Evolutionary conservation across 2,329 filamentous ascomycete species (phyloP).

Genomic region (Seiridium cupressi): DNA sequence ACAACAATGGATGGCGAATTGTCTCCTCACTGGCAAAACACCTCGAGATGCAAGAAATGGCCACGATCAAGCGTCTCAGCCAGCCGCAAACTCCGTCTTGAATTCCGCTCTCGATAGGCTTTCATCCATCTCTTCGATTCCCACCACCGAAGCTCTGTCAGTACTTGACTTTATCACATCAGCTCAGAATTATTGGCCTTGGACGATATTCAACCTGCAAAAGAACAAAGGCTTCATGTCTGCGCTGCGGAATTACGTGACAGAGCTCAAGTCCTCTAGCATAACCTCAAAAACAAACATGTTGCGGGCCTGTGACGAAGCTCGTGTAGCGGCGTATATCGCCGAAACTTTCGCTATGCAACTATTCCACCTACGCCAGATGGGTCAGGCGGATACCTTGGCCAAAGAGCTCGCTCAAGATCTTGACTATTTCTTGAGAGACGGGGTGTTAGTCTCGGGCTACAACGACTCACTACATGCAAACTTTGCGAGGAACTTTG

Average conservation of each 20-base stretch:
- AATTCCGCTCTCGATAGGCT: slow-evolving; percentile 71
- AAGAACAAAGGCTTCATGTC: slow-evolving; percentile 73
- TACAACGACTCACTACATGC: slow-evolving; percentile 87
- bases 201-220: slow-evolving; percentile 80
- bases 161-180: slow-evolving; percentile 85
- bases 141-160: slow-evolving; percentile 65
- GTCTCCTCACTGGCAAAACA: slow-evolving; percentile 83
- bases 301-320: slow-evolving; percentile 58
- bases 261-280: slow-evolving; percentile 50
- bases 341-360: slow-evolving; percentile 90
- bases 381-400: slow-evolving; percentile 62
- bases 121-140: slow-evolving; percentile 60
- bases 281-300: slow-evolving; percentile 54
- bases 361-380: slow-evolving; percentile 79
- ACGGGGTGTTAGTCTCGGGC: slow-evolving; percentile 73
- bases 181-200: slow-evolving; percentile 93
- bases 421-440: slow-evolving; percentile 75
- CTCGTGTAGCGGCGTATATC: slow-evolving; percentile 74
- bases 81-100: slow-evolving; percentile 64
- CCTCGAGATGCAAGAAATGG: slow-evolving; percentile 71
- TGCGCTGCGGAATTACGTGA: slow-evolving; percentile 69
- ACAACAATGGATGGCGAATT: slow-evolving; percentile 95
- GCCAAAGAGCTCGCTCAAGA: slow-evolving; percentile 71
- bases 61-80: slow-evolving; percentile 48
- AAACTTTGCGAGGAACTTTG: slow-evolving; percentile 83